Evolutionary conservation across 2,329 filamentous ascomycete species (phyloP).

Genomic region (Conoideocrella luteorostrata): DNA sequence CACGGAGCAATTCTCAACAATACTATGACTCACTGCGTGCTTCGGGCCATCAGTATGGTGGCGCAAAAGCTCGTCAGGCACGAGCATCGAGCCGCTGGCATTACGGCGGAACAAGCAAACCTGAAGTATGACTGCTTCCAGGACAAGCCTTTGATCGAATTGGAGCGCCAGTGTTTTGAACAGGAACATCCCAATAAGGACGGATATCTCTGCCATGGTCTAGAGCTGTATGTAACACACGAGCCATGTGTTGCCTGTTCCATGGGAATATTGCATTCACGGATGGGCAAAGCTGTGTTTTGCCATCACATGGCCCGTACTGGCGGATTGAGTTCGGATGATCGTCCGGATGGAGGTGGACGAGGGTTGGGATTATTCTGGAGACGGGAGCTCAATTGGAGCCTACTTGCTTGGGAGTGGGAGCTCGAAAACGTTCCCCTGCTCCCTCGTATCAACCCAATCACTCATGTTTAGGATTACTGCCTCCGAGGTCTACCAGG

Average conservation of each 20-base stretch:
- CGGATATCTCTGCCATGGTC: conserved; percentile 87
- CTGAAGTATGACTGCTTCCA: conserved; percentile 58
- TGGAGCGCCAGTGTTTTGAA: conserved; percentile 58
- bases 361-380: conserved; percentile 63
- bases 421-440: conserved; percentile 38
- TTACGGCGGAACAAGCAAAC: conserved; percentile 29
- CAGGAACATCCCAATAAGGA: conserved; percentile 62
- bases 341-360: conserved; percentile 49
- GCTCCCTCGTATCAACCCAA: conserved; percentile 37
- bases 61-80: conserved; percentile 58
- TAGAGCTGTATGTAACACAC: conserved; percentile 91
- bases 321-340: conserved; percentile 77
- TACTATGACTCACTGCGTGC: conserved; percentile 69
- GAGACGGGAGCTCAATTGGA: conserved; percentile 79
- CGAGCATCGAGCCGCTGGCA: conserved; percentile 37
- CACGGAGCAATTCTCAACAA: conserved; percentile 51
- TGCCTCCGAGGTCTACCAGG: conserved; percentile 32
- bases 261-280: conserved; percentile 91
- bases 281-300: conserved; percentile 83
- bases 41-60: conserved; percentile 78
- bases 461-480: conserved; percentile 45
- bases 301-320: conserved; percentile 70
- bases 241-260: conserved; percentile 96
- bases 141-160: conserved; percentile 59
- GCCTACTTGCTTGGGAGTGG: conserved; percentile 75